Evolutionary conservation across 441 rosid species (phyloP), one percentile per base, ranked within the genome.

Genomic region (Erodium moschatum): DNA sequence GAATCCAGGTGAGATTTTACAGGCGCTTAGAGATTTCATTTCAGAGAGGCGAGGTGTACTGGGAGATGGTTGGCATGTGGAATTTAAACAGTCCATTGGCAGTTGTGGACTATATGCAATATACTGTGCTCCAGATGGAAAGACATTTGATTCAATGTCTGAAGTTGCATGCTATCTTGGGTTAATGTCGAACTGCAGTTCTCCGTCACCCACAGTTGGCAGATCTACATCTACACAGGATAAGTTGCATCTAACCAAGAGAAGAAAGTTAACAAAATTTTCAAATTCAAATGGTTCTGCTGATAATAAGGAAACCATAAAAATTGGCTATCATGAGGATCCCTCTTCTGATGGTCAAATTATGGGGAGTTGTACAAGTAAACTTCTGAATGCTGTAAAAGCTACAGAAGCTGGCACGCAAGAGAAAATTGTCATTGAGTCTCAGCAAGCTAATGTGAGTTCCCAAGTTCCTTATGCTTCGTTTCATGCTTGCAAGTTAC

Each of bases 121-220:
- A 71, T 92, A 88, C 75, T 81, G 87, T 75, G 86, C 93, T 76
- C 98, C 96, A 31, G 91, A 84, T 82, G 97, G 97, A 66, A 86
- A 79, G 80, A 82, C 81, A 29, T 92, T 92, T 85, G 84, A 83
- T 77, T 86, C 97, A 44, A 70, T 88, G 83, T 74, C 78, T 72
- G 96, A 87, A 80, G 98, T 92, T 84, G 97, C 93, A 77, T 73
- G 74, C 75, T 83, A 90, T 86, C 89, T 92, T 74, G 98, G 97
- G 38, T 74, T 92, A 84, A 69, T 72, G 66, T 61, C 87, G 44
- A 85, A 72, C 73, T 70, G 73, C 79, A 79, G 65, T 73, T 76
- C 78, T 71, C 67, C 79, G 78, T 87, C 82, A 67, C 38, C 79
- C 15, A 86, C 81, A 71, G 71, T 78, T 40, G 82, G 78, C 74